phyloP scores from a whole-genome alignment of 345 rosid genomes.

The Barbarea vulgaris region DNA sequence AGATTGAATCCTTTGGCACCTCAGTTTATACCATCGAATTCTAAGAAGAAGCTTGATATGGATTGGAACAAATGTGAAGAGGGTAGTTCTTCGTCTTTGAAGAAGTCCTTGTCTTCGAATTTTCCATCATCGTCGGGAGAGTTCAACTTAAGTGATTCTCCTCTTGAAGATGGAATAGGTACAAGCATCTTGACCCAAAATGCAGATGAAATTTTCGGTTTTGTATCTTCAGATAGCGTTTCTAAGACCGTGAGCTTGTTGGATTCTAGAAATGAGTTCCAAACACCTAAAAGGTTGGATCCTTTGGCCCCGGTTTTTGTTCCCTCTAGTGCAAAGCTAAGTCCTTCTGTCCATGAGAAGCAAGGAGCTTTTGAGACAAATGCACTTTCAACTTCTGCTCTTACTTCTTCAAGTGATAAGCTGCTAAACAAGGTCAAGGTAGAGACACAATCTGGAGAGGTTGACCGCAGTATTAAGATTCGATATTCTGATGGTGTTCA shows the following conservation, averaged over 20 bases:
- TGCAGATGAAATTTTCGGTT: slow-evolving; percentile 26
- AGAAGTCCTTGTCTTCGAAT: slow-evolving; percentile 39
- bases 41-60: slow-evolving; percentile 33
- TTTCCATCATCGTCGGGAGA: slow-evolving; percentile 37
- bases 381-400: slow-evolving; percentile 18
- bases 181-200: slow-evolving; percentile 8
- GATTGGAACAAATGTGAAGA: slow-evolving; percentile 33
- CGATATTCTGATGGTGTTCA: slow-evolving; percentile 10
- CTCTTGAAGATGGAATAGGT: slow-evolving; percentile 6
- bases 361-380: slow-evolving; percentile 13
- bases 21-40: slow-evolving; percentile 48
- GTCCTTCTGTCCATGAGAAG: slow-evolving; percentile 32
- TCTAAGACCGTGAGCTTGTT: neutral
- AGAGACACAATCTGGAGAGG: slow-evolving; percentile 37
- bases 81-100: slow-evolving; percentile 32
- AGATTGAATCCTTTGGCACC: slow-evolving; percentile 61
- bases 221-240: slow-evolving; percentile 15
- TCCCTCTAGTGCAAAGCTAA: slow-evolving; percentile 36
- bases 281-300: slow-evolving; percentile 36
- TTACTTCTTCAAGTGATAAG: slow-evolving; percentile 6
- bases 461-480: slow-evolving; percentile 15
- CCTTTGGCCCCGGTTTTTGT: slow-evolving; percentile 42
- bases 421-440: slow-evolving; percentile 14
- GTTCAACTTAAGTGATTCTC: slow-evolving; percentile 6
- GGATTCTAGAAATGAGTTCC: slow-evolving; percentile 28